These are phyloP conservation scores for Colletotrichum zoysiae DNA, from an alignment of 2,329 filamentous ascomycete genomes.

Conservation along the genomic window DNA sequence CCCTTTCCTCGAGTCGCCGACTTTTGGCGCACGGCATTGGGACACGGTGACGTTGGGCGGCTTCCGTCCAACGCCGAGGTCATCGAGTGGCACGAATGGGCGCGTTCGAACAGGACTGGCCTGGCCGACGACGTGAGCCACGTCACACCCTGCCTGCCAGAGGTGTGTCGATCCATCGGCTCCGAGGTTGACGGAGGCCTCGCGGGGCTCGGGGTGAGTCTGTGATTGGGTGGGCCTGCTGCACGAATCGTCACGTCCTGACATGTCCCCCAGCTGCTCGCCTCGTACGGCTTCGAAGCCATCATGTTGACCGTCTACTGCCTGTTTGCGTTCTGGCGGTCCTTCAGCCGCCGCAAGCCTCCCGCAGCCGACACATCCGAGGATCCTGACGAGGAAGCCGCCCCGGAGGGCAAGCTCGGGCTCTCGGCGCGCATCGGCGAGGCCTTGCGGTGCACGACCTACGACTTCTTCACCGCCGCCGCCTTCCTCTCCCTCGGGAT, in stretches of 20 bases:
- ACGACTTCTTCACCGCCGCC: conserved; percentile 31
- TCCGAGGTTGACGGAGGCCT: conserved; percentile 24
- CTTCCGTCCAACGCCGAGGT: not conserved
- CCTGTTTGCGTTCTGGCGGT: conserved; percentile 3
- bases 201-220: conserved; percentile 20
- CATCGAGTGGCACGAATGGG: conserved; percentile 39
- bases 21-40: too few relatives aligned
- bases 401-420: not conserved
- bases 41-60: not conserved
- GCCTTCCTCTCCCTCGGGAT: conserved; percentile 24
- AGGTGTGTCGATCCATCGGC: conserved; percentile 28
- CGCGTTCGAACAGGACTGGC: conserved; percentile 11
- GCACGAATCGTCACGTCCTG: not conserved
- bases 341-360: not conserved
- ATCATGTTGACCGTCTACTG: conserved; percentile 27
- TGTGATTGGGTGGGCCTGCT: too few relatives aligned
- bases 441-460: conserved; percentile 18
- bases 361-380: not conserved
- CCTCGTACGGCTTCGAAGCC: conserved; percentile 18
- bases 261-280: conserved; percentile 10
- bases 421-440: not conserved
- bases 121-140: conserved; percentile 3
- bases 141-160: not conserved
- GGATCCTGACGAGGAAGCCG: not conserved
- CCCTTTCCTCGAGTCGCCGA: too few relatives aligned